Base-by-base conservation (phyloP, 768 basidiomycete species). In the Suillus subaureus region DNA sequence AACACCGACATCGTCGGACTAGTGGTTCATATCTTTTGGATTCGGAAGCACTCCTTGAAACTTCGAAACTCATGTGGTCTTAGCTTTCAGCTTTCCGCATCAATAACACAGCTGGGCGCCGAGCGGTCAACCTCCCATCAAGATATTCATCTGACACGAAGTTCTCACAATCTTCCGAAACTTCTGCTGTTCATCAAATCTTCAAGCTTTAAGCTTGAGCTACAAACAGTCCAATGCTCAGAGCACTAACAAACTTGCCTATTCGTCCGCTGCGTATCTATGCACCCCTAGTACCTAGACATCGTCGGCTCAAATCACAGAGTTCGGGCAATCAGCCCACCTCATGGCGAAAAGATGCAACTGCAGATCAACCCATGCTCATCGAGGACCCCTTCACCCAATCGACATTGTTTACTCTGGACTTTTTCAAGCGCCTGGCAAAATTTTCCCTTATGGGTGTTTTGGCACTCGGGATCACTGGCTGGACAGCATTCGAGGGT, bases 391-490 rank as follows among this genome's bases (percentile, higher is more conserved):
- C 78, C 64, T 79, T 79, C 37, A 71, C 75, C 1, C 66, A 68
- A 21, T 74, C 80, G 39, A 72, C 80, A 1, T 71, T 80, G 13
- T 79, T 80, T 64, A 80, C 83, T 15, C 66, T 87, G 60, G 77
- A 78, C 66, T 70, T 83, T 63, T 82, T 82, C 65, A 76, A 79
- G 64, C 83, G 84, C 12, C 78, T 86, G 64, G 42, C 83, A 68
- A 87, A 84, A 70, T 81, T 82, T 67, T 81, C 85, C n/a, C 68
- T 84, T 21, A 63, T 86, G 11, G 81, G 82, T 31, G 57, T 84
- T 1, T 56, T 84, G 39, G 77, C 76, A 39, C 72, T 87, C 7
- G 82, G 81, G 21, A 49, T 82, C 40, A 79, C 83, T n/a, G 77
- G 82, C 37, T 76, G 77, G 66, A 75, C 83, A 0, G 81, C 78